Conservation (phyloP, 2,329 filamentous ascomycete genomes). For the Alternaria panax region DNA sequence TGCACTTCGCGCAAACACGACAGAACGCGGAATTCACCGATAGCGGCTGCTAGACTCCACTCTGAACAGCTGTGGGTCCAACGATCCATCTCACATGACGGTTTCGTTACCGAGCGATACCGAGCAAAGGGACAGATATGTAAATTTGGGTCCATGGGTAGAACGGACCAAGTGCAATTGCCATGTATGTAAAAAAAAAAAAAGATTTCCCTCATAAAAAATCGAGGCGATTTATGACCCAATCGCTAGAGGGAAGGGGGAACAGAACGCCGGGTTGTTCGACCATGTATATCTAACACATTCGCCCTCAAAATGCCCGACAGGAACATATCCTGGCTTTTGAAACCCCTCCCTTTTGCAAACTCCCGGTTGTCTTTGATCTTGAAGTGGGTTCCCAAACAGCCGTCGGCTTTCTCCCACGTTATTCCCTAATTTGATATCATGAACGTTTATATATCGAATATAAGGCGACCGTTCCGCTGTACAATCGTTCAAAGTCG, state of each 20-base stretch:
- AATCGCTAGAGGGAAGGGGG: slow-evolving; percentile 26
- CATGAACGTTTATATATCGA: slow-evolving; percentile 25
- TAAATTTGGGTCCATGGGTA: neutral
- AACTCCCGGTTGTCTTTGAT: neutral
- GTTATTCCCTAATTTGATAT: slow-evolving; percentile 22
- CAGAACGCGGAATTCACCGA: slow-evolving; percentile 28
- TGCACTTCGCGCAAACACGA: slow-evolving; percentile 1
- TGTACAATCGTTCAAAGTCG: slow-evolving; percentile 28
- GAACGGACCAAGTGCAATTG: slow-evolving; percentile 4
- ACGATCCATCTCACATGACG: no score
- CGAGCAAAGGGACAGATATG: neutral
- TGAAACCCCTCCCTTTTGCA: neutral
- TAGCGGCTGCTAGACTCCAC: slow-evolving; percentile 13
- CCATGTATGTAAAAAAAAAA: neutral
- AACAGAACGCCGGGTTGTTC: neutral
- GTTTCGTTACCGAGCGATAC: no score
- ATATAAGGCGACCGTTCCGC: slow-evolving; percentile 27
- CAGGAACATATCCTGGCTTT: no score
- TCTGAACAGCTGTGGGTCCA: slow-evolving; percentile 11
- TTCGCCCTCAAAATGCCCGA: neutral
- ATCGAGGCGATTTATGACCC: slow-evolving; percentile 20
- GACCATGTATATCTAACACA: neutral
- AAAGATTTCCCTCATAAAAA: neutral
- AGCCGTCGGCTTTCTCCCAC: neutral
- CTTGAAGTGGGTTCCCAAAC: no score